Evolutionary conservation across 805 yeast species (phyloP), one percentile per base, ranked within the genome.

Genomic region (Spathaspora hagerdaliae): DNA sequence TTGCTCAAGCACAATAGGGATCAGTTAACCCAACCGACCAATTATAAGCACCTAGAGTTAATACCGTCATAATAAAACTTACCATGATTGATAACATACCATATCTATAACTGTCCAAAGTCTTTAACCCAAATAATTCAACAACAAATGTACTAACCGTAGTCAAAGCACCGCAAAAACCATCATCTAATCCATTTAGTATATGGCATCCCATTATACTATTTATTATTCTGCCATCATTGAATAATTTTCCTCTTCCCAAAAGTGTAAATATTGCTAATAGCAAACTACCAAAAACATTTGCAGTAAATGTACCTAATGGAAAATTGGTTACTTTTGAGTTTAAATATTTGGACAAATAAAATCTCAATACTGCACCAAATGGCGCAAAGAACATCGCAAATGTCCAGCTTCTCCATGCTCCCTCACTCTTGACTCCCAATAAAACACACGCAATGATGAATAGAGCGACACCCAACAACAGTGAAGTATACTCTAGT

Each of bases 91-190:
- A 74, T 0, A 58, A 45, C 1, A 63, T 26, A 6, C 77, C 84
- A 58, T 90, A 90, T 7, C 61, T 47, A 44, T 81, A 75, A 5
- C 79, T 64, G 47, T 65, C 49, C 12, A 57, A 34, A 5, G 70
- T 43, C 45, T 58, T 46, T 36, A 63, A 39, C 1, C 58, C 59
- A 50, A 54, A 71, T 34, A 87, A 61, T 60, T 90, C 97, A 36
- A 77, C 81, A 7, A 86, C 74, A 53, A 89, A 85, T 0, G 96
- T 85, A 45, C 92, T 83, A 35, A 87, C 78, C 0, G 97, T 87
- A 35, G 88, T 80, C 42, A 85, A 61, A 2, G 79, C 74, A 1
- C 91, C 95, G 57, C 88, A 82, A 47, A 78, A 81, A 0, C 96
- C 95, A 52, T 79, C 78, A 14, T 65, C 70, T 2, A 85, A 57